phyloP scores from a whole-genome alignment of 768 basidiomycete genomes.

The Termitomyces sp. region DNA sequence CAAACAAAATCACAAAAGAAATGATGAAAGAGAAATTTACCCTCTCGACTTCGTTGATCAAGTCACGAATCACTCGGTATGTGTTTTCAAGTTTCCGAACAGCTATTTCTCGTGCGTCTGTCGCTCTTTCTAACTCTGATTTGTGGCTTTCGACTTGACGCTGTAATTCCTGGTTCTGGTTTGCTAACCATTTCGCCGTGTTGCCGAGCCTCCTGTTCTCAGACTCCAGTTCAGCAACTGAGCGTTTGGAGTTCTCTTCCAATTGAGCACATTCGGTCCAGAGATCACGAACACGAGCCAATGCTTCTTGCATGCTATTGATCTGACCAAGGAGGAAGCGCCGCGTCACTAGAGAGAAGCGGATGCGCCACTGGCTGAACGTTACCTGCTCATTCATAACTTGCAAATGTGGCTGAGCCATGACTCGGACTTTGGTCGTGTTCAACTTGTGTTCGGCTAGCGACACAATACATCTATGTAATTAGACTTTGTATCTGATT shows the following conservation, averaged over 20 bases:
- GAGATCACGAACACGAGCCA: constrained; percentile 15
- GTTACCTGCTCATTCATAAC: constrained; percentile 26
- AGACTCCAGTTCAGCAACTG: constrained; percentile 35
- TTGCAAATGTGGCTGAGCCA: constrained; percentile 13
- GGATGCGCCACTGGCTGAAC: neutral
- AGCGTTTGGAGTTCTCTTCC: constrained; percentile 16
- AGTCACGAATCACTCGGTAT: constrained; percentile 35
- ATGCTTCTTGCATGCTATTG: constrained; percentile 1
- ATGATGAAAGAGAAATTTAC: constrained; percentile 5
- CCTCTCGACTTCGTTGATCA: constrained; percentile 40
- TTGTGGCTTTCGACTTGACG: constrained; percentile 18
- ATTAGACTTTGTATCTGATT: constrained; percentile 18
- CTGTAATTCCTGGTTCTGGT: constrained; percentile 31
- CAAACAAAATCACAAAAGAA: neutral
- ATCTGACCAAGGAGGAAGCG: constrained; percentile 12
- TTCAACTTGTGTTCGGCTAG: neutral
- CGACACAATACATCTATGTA: neutral
- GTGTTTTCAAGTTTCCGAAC: constrained; percentile 31
- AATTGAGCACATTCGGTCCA: constrained; percentile 8
- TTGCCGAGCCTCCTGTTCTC: constrained; percentile 20
- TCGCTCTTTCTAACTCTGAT: constrained; percentile 27
- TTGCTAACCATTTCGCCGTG: constrained; percentile 22
- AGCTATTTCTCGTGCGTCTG: constrained; percentile 29
- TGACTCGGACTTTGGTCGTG: neutral
- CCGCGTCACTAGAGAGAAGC: neutral